Evolutionary conservation across 176 grass and related monocot genomes (phyloP).

Genomic region (Paspalum notatum): DNA sequence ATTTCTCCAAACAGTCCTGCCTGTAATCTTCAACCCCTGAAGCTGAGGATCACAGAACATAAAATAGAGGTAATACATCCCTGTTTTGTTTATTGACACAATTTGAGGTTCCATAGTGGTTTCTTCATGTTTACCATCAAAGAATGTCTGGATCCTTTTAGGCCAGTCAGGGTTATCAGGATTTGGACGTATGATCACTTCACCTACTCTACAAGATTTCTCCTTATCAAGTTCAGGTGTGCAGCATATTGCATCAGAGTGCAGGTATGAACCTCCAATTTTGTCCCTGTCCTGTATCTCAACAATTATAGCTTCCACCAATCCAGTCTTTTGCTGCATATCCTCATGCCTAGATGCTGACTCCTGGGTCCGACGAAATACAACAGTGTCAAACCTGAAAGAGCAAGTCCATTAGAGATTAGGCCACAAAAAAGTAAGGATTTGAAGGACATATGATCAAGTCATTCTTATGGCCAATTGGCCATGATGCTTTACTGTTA

Average conservation of each 20-base stretch:
- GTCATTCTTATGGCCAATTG: slow-evolving; percentile 8
- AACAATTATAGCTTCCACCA: slow-evolving; percentile 95
- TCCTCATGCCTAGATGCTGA: slow-evolving; percentile 65
- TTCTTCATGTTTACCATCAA: slow-evolving; percentile 76
- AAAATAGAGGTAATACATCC: slow-evolving; percentile 99
- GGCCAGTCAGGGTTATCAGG: slow-evolving; percentile 84
- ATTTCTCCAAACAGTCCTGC: slow-evolving; percentile 97
- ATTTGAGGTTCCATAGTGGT: slow-evolving; percentile 62
- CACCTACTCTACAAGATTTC: slow-evolving; percentile 75
- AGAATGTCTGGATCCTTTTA: slow-evolving; percentile 92
- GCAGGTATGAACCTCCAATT: slow-evolving; percentile 87
- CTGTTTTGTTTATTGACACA: slow-evolving; percentile 76
- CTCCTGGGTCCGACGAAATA: slow-evolving; percentile 72
- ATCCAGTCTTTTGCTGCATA: slow-evolving; percentile 96
- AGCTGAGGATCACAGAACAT: slow-evolving; percentile 99
- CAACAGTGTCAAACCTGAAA: slow-evolving; percentile 88
- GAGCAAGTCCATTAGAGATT: slow-evolving; percentile 28
- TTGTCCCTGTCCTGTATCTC: slow-evolving; percentile 96
- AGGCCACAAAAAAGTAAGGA: slow-evolving; percentile 19
- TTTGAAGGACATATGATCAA: not conserved
- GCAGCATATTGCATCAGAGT: slow-evolving; percentile 93
- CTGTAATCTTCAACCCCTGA: slow-evolving; percentile 70
- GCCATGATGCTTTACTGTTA: not conserved
- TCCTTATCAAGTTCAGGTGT: slow-evolving; percentile 69
- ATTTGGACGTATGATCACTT: slow-evolving; percentile 93